These are phyloP conservation scores for Phaffomyces thermotolerans DNA, from an alignment of 805 yeast genomes.

Conservation along the genomic window DNA sequence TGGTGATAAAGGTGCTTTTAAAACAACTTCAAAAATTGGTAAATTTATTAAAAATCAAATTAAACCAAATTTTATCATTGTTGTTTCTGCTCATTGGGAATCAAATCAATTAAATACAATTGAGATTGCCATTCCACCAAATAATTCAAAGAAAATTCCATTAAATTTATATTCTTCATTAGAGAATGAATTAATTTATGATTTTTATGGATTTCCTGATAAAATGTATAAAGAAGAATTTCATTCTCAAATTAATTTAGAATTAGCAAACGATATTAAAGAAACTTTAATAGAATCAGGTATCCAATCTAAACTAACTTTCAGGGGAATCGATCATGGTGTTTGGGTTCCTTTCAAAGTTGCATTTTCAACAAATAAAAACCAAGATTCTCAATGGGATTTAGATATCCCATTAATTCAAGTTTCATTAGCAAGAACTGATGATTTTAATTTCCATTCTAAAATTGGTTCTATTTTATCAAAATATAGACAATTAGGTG, in stretches of 20 bases:
- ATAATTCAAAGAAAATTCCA: slow-evolving; percentile 3
- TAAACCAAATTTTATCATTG: slow-evolving; percentile 60
- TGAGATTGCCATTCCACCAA: slow-evolving; percentile 49
- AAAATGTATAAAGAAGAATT: slow-evolving; percentile 58
- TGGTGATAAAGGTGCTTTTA: slow-evolving; percentile 55
- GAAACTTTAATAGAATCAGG: slow-evolving; percentile 35
- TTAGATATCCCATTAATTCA: slow-evolving; percentile 35
- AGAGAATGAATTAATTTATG: slow-evolving; percentile 60
- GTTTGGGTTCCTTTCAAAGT: slow-evolving; percentile 76
- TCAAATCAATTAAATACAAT: slow-evolving; percentile 32
- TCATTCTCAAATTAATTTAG: slow-evolving; percentile 39
- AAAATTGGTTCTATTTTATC: slow-evolving; percentile 51
- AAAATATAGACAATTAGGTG: slow-evolving; percentile 44
- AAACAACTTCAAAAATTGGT: slow-evolving; percentile 44
- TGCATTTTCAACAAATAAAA: slow-evolving; percentile 43
- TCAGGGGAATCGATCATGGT: slow-evolving; percentile 79
- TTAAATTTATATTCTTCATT: slow-evolving; percentile 7
- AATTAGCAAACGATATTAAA: slow-evolving; percentile 39
- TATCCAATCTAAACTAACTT: slow-evolving; percentile 35
- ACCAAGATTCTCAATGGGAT: slow-evolving; percentile 19
- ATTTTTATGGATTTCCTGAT: slow-evolving; percentile 66
- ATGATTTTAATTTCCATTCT: slow-evolving; percentile 38
- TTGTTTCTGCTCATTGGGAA: slow-evolving; percentile 79
- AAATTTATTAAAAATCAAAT: slow-evolving; percentile 36
- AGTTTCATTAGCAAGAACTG: slow-evolving; percentile 28